A percentile compares a stretch with the other conserved stretches of the same genome.
These are phyloP conservation scores for Trametes elegans DNA, from an alignment of 768 basidiomycete genomes.

Conservation along the genomic window DNA sequence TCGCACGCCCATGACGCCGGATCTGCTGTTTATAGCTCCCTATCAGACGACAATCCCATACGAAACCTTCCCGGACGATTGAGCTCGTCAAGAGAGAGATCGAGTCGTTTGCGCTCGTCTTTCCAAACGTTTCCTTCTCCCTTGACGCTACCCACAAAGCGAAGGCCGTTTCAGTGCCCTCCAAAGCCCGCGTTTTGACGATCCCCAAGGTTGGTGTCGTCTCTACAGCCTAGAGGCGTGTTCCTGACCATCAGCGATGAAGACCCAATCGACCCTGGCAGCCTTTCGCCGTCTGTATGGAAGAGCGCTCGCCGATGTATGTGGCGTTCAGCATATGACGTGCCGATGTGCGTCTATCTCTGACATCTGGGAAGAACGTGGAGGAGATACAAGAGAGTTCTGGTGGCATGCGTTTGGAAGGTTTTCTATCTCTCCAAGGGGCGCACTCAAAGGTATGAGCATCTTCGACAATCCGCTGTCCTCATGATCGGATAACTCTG, in stretches of 20 bases:
- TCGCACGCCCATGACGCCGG: too few species aligned
- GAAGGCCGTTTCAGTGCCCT: conserved; percentile 33
- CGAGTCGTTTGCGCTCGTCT: conserved; percentile 71
- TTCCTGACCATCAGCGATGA: neutral
- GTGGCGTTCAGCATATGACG: conserved; percentile 16
- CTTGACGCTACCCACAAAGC: conserved; percentile 53
- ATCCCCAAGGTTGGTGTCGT: conserved; percentile 62
- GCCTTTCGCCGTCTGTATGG: conserved; percentile 78
- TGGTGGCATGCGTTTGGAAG: conserved; percentile 59
- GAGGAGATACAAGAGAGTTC: conserved; percentile 55
- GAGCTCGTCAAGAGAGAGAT: conserved; percentile 70
- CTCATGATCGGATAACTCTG: too few species aligned
- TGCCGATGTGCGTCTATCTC: neutral
- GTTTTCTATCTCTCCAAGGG: conserved; percentile 84
- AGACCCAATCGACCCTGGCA: conserved; percentile 65
- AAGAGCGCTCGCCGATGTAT: conserved; percentile 64
- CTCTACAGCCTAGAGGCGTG: neutral
- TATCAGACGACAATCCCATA: conserved; percentile 73
- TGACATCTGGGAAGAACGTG: conserved; percentile 49
- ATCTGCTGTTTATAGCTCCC: conserved; percentile 55
- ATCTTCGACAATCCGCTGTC: too few species aligned
- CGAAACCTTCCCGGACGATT: conserved; percentile 53
- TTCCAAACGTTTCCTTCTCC: conserved; percentile 66
- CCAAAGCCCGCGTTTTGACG: conserved; percentile 45
- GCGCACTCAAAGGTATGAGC: conserved; percentile 69